Evolutionary conservation across 1,284 basidiomycete species (phyloP), one percentile per base, ranked within the genome.

Genomic region (Papiliotrema flavescens): DNA sequence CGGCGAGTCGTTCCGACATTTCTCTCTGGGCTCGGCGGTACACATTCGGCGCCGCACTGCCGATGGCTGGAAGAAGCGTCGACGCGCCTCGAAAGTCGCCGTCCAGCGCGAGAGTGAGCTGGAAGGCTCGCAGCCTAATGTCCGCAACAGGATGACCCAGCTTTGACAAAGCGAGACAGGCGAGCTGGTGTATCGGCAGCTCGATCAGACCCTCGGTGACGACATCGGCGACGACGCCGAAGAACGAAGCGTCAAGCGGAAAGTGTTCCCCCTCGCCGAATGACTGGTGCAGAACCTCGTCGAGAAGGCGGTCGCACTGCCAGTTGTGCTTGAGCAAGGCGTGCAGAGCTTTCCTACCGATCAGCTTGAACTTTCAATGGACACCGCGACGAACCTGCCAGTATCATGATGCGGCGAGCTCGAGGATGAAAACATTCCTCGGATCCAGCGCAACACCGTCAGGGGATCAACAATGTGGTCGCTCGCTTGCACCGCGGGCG

Each of bases 151-250:
- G 83, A 71, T 95, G 89, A 35, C 89, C 88, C 2, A 97, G 81
- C 71, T 95, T 95, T 20, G 89, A 85, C 11, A 96, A 77, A 0
- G 87, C 88, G 4, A 95, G 80, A 64, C 87, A 93, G n/a, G 85
- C 81, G 11, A 85, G 79, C 67, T 95, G 90, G 7, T 84, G 80
- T 8, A 76, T 74, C 2, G 80, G 82, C 66, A 85, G 83, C 34
- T 89, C 79, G 22, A 74, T 57, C 14, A 61, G 59, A 9, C 70
- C 67, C 23, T 76, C 73, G 15, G 58, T 54, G 19, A 74, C 54
- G n/a, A 87, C 82, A 43, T 90, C 87, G 1, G 84, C 82, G 1
- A 94, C 80, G 23, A 88, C 85, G 62, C 88, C 86, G 66, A 96
- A 95, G 74, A 91, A 87, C 24, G 77, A 79, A 17, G 77, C 71